Evolutionary conservation across 2,329 filamentous ascomycete species (phyloP), one percentile per base, ranked within the genome.

Genomic region (Paramyrothecium sp.): DNA sequence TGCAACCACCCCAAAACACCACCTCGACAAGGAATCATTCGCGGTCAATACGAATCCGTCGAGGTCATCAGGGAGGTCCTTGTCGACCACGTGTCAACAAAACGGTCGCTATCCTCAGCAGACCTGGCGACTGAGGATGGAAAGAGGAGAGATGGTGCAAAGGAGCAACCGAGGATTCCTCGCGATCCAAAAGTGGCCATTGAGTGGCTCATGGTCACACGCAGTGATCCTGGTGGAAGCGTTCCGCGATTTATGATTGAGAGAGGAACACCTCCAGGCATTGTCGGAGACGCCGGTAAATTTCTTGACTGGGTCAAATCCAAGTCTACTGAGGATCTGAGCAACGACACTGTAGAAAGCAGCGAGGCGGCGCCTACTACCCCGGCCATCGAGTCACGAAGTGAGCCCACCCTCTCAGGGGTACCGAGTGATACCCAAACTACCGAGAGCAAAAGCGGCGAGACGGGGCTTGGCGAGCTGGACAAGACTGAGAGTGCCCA

Each of bases 171-270:
- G 57, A 55, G n/a, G 33, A 17, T 26, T 30, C 11, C 59, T 13
- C 68, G 73, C 11, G 68, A 74, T 4, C 69, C 63, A 1, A 69
- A 76, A n/a, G 77, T 73, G 26, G 73, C 78, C 23, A 70, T 97
- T 2, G 92, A 97, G 71, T 97, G 92, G 92, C 84, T 95, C 59
- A 97, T 97, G 92, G 86, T 96, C 19, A 96, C 92, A 1, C 82
- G 92, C 52, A 94, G 90, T 70, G 92, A 97, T 65, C 92, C 92
- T 3, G 92, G 92, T 12, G 92, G 92, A 54, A 94, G 87, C 58
- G 92, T 97, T 19, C 92, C 92, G 1, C 84, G 90, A 16, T 96
- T 95, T 74, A 88, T 97, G 82, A 91, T 96, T n/a, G 92, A 96
- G 67, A 87, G 91, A 69, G 91, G 90, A 30, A 96, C 92, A 0